Percentiles rank a stretch among this genome's conserved stretches.
These are phyloP conservation scores for Jamesozyma lodderae DNA, from an alignment of 805 yeast species.

Conservation along the genomic window DNA sequence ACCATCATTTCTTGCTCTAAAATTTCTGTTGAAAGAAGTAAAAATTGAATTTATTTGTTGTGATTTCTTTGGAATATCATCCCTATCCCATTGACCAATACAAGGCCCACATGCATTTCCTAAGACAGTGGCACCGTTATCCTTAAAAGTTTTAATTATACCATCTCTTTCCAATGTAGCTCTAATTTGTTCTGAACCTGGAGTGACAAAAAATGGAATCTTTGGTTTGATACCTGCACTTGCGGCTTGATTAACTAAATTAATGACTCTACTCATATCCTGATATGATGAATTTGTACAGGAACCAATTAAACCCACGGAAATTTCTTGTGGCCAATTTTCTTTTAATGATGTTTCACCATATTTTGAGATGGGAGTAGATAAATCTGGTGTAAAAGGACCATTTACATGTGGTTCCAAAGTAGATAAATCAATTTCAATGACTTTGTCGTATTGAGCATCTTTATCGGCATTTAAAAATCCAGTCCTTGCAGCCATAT, in stretches of 20 bases:
- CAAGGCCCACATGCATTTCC: slow-evolving; percentile 99
- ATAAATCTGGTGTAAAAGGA: slow-evolving; percentile 96
- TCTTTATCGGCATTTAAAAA: slow-evolving; percentile 79
- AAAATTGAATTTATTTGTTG: slow-evolving; percentile 78
- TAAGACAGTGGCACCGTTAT: slow-evolving; percentile 82
- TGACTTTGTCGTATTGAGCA: slow-evolving; percentile 83
- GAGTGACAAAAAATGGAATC: slow-evolving; percentile 89
- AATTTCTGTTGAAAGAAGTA: slow-evolving; percentile 95
- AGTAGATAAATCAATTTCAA: slow-evolving; percentile 78
- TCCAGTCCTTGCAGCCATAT: slow-evolving; percentile 45
- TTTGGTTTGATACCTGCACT: slow-evolving; percentile 81
- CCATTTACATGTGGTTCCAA: slow-evolving; percentile 96
- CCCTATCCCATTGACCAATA: slow-evolving; percentile 98
- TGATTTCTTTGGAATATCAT: slow-evolving; percentile 56
- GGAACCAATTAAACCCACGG: slow-evolving; percentile 94
- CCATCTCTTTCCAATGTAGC: slow-evolving; percentile 97
- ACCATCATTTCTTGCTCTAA: slow-evolving; percentile 96
- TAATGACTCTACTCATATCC: slow-evolving; percentile 95
- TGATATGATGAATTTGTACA: slow-evolving; percentile 98
- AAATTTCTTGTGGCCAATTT: slow-evolving; percentile 78
- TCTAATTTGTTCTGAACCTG: slow-evolving; percentile 96
- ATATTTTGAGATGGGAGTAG: slow-evolving; percentile 83
- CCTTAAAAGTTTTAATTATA: slow-evolving; percentile 65
- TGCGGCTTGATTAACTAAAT: slow-evolving; percentile 81
- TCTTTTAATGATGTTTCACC: slow-evolving; percentile 59